Conservation (phyloP, 495 filamentous ascomycete species). For the Tuber aestivum region DNA sequence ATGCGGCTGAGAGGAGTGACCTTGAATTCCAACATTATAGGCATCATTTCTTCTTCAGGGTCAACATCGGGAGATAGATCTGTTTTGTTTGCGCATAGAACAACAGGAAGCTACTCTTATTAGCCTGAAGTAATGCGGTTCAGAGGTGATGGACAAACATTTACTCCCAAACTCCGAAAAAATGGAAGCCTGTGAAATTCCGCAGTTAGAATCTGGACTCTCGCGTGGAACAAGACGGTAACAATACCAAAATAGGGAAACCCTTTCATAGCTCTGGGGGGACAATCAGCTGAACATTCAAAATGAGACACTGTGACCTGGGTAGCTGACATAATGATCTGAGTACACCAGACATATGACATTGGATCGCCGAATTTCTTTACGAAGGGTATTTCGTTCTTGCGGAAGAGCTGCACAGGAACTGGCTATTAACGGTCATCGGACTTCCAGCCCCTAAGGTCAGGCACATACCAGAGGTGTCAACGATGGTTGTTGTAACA, state of each 20-base stretch:
- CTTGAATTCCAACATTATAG: constrained; percentile 96
- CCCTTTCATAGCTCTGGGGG: constrained; percentile 75
- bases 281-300: constrained; percentile 10
- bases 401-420: constrained; percentile 64
- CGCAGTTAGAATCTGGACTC: constrained; percentile 6
- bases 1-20: constrained; percentile 6
- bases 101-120: constrained; percentile 56
- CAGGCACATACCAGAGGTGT: constrained; percentile 59
- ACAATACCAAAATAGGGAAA: constrained; percentile 87
- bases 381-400: constrained; percentile 77
- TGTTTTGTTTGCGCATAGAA: constrained; percentile 94
- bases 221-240: background rate
- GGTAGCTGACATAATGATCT: constrained; percentile 64
- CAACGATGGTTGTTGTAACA: constrained; percentile 91
- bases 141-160: constrained; percentile 52
- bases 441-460: background rate
- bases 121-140: background rate
- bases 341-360: constrained; percentile 97
- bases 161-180: constrained; percentile 92
- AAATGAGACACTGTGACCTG: background rate
- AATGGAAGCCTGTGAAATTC: constrained; percentile 53
- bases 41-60: constrained; percentile 93
- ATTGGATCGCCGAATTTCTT: constrained; percentile 92
- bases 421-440: constrained; percentile 7
- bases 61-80: constrained; percentile 71